Evolutionary conservation across 495 filamentous ascomycete species (phyloP).

Genomic region (Xylaria venustula): DNA sequence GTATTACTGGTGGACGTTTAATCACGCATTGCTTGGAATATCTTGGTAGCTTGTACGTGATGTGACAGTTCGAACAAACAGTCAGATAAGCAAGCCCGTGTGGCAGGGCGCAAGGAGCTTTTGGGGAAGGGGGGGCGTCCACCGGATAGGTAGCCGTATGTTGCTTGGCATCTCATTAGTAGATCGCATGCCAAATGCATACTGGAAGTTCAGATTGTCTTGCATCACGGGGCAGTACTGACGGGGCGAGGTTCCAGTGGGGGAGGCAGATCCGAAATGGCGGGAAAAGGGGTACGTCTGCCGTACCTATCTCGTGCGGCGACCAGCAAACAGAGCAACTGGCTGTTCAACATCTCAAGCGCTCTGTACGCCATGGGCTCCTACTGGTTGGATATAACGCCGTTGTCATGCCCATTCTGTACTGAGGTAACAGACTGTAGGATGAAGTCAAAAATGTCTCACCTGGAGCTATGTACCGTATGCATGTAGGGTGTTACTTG

Average conservation of each 20-base stretch:
- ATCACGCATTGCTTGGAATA: slow-evolving; percentile 6
- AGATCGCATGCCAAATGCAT: slow-evolving; percentile 11
- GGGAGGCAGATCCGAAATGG: slow-evolving; percentile 8
- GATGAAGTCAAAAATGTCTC: slow-evolving; percentile 11
- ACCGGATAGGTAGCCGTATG: neutral
- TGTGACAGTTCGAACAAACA: neutral
- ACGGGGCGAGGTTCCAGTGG: slow-evolving; percentile 3
- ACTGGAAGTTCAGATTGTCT: slow-evolving; percentile 8
- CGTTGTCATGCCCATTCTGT: no score
- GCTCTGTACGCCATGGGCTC: neutral
- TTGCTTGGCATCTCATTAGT: neutral
- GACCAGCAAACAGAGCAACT: neutral
- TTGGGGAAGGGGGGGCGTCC: neutral
- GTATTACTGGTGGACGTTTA: slow-evolving; percentile 8
- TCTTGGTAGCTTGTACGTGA: neutral
- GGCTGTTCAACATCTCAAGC: neutral
- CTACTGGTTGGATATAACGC: neutral
- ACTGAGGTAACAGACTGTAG: no score
- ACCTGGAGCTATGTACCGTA: neutral
- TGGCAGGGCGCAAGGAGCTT: no score
- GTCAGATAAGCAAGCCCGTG: slow-evolving; percentile 4
- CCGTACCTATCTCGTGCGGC: neutral
- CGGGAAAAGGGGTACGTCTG: neutral
- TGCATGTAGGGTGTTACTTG: slow-evolving; percentile 1
- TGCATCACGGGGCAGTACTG: slow-evolving; percentile 14